Base-by-base conservation (phyloP, 192 early-diverging fungal species). In the Backusella sp. region DNA sequence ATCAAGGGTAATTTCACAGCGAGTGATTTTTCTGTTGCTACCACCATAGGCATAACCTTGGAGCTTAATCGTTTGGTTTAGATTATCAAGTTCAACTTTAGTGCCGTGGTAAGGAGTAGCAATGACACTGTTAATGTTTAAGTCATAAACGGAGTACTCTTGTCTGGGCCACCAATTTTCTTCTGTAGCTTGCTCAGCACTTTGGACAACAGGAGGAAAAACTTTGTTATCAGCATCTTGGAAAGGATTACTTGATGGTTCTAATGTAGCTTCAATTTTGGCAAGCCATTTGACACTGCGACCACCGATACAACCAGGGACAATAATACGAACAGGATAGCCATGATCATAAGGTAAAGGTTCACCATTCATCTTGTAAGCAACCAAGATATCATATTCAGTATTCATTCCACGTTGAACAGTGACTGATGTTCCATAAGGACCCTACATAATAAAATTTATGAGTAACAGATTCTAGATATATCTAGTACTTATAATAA, bases 231-330 rank as follows among this genome's bases (percentile, higher is more conserved):
- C 95, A 39, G 85, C 85, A 73, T 88, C 88, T 73, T 96, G 95
- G 82, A 94, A 96, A 72, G 84, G 88, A 77, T 85, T 90, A 26
- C 76, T 77, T 14, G 92, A 92, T 74, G 90, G 89, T 26, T 75
- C 34, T 39, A 87, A 85, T 39, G 85, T 79, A 35, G 94, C 84
- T 7, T 79, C 85, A 30, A 96, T 85, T 59, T 81, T 84, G 53
- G 77, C 73, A 26, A 96, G 80, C 93, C 93, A 97, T 74, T 98
- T 98, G 78, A 97, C 91, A 75, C 84, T 91, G 39, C 96, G 88
- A 1, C 95, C 96, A 19, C 95, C 96, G 41, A 98, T 96, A 73
- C 89, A 85, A 3, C 96, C 96, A 28, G 96, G 96, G 6, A 97
- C 90, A 42, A 98, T 89, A n/a, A 92, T 87, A 17, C 96, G 93